A percentile compares a stretch with the other conserved stretches of the same genome.
phyloP scores from a whole-genome alignment of 2,329 filamentous ascomycete species.

The Trichoderma lentiforme region DNA sequence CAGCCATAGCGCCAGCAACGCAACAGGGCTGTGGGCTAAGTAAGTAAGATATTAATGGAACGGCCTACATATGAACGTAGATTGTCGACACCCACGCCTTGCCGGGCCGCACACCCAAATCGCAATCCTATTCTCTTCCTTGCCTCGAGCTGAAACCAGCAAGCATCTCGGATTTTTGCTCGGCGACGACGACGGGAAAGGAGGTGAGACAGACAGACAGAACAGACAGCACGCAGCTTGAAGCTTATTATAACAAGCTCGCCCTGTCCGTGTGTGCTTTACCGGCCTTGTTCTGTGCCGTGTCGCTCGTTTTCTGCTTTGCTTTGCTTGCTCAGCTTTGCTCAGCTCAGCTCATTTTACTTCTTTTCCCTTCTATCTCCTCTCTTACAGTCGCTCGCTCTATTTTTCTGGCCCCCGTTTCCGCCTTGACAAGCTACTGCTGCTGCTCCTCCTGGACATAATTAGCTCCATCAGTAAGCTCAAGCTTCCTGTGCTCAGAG shows the following conservation, averaged over 20 bases:
- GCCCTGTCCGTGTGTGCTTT: not conserved
- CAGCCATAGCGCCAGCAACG: not conserved
- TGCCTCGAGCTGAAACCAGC: not conserved
- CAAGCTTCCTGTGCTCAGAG: not conserved
- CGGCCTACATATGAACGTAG: not conserved
- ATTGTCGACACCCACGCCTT: not conserved
- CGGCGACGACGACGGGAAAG: not conserved
- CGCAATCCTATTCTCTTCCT: not conserved
- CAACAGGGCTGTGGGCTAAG: not conserved
- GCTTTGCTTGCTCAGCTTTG: not conserved
- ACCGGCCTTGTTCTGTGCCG: not conserved
- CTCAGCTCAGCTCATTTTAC: not conserved
- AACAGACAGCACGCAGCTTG: not conserved
- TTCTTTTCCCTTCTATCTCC: not conserved
- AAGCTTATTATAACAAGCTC: not conserved
- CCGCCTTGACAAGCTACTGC: not conserved
- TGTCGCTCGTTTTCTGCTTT: not conserved
- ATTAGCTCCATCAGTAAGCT: slow-evolving; percentile 9
- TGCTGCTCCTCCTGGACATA: not conserved
- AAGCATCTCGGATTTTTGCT: not conserved
- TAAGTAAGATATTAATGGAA: not conserved
- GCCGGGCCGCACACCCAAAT: not conserved
- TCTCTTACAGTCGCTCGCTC: not conserved
- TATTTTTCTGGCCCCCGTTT: not conserved
- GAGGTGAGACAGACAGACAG: not conserved